Evolutionary conservation across 2,329 filamentous ascomycete genomes (phyloP), one percentile per base, ranked within the genome.

Genomic region (Fusarium mangiferae): DNA sequence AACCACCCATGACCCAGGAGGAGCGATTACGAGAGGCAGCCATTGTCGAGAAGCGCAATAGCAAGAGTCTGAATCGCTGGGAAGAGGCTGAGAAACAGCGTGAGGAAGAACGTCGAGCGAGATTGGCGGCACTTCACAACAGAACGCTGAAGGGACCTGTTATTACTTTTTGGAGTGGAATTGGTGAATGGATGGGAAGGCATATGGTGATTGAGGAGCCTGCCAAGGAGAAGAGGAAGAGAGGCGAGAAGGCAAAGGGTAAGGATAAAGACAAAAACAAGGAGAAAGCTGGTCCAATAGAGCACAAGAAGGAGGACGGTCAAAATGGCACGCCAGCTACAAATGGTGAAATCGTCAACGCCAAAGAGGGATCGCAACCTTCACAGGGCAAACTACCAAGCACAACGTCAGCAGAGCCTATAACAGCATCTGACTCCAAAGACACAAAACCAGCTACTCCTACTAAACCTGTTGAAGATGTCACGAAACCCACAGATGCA

Each of bases 161-260:
- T 17, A 91, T 98, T 46, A 94, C 94, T 5, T 96, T 93, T 82
- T 98, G 95, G 92, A 98, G 95, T 81, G 96, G 96, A n/a, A 89
- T 94, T 72, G 93, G 93, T 39, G 90, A 94, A 77, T 96, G 94
- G 89, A 88, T 94, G 44, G 93, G 94, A 45, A 91, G 89, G 42
- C 87, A 87, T 5, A 87, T 91, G 70, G 87, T 91, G 69, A 89
- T 91, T 77, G 89, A 91, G 78, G 89, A 91, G 78, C 90, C 89
- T 77, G 85, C 86, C 73, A 91, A 91, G 79, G 85, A 86, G 81
- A 91, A 90, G 80, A 83, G 85, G 65, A 84, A 84, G 55, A 82
- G 81, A 57, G 80, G 75, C 3, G 81, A 83, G 9, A 83, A 84
- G 75, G 77, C 56, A 10, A 79, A 79, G 62, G 73, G 35, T 4